Conservation (phyloP, 768 basidiomycete genomes). For the Xerocomellus dryophilus region DNA sequence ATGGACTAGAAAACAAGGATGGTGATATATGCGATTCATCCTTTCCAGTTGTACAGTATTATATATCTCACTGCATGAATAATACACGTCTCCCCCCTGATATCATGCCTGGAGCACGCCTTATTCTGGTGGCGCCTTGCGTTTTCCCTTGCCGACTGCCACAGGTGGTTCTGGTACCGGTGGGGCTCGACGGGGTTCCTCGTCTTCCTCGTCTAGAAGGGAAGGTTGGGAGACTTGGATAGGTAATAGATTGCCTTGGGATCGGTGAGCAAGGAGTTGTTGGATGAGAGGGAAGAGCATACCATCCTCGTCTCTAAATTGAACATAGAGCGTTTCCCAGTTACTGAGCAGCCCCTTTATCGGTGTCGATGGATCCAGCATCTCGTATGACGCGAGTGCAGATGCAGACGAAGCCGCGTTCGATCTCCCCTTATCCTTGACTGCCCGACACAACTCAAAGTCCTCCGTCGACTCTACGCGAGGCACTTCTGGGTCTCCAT, state of each 20-base stretch:
- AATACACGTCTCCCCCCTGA: constrained; percentile 2
- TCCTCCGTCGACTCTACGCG: constrained; percentile 38
- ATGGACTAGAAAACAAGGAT: constrained; percentile 43
- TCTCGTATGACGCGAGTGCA: constrained; percentile 41
- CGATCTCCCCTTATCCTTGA: constrained; percentile 48
- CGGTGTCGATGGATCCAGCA: constrained; percentile 41
- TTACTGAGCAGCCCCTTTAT: constrained; percentile 52
- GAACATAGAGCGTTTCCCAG: constrained; percentile 69
- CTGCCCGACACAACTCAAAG: constrained; percentile 62
- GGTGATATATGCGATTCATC: neutral
- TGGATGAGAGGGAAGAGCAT: neutral
- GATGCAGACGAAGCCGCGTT: constrained; percentile 30
- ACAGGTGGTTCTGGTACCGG: constrained; percentile 28
- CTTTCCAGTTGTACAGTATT: constrained; percentile 11
- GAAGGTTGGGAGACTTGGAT: constrained; percentile 57
- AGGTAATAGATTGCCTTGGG: constrained; percentile 54
- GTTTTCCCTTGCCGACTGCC: constrained; percentile 52
- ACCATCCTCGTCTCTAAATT: constrained; percentile 65
- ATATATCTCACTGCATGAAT: constrained; percentile 6
- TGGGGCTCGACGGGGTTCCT: constrained; percentile 32
- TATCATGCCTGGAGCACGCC: neutral
- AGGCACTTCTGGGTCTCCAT: constrained; percentile 31
- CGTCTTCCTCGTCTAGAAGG: constrained; percentile 61
- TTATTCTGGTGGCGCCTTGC: constrained; percentile 47
- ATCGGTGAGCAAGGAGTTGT: neutral